Evolutionary conservation across 2,329 filamentous ascomycete species (phyloP).

Genomic region (Xylaria multiplex): DNA sequence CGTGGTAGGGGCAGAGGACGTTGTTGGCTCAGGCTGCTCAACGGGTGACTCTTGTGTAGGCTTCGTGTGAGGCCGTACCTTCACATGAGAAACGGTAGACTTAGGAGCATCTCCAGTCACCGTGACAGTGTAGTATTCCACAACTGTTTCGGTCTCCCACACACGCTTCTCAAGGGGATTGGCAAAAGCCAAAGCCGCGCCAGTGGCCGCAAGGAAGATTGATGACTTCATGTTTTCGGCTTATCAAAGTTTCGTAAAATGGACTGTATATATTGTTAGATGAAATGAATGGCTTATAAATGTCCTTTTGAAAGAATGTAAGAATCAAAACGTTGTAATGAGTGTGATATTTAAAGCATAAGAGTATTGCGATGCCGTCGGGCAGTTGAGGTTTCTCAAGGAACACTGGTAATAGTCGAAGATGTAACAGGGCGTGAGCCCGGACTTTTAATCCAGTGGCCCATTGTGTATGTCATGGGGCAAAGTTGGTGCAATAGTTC

Average conservation of each 20-base stretch:
- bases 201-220: slow-evolving; percentile 49
- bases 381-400: background rate
- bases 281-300: slow-evolving; percentile 1
- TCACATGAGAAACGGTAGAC: slow-evolving; percentile 31
- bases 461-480: slow-evolving; percentile 18
- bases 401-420: background rate
- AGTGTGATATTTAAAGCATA: slow-evolving; percentile 31
- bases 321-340: slow-evolving; percentile 31
- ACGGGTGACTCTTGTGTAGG: slow-evolving; percentile 34
- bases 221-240: slow-evolving; percentile 54
- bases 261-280: slow-evolving; percentile 32
- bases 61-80: slow-evolving; percentile 22
- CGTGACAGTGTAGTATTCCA: slow-evolving; percentile 49
- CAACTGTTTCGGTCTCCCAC: slow-evolving; percentile 49
- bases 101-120: slow-evolving; percentile 47
- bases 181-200: slow-evolving; percentile 50
- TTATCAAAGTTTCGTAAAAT: slow-evolving; percentile 25
- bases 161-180: slow-evolving; percentile 49
- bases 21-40: slow-evolving; percentile 12
- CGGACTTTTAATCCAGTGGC: slow-evolving; percentile 19
- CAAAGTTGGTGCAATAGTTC: slow-evolving; percentile 12
- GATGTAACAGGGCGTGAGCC: background rate
- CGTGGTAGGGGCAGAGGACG: slow-evolving; percentile 12
- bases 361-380: slow-evolving; percentile 1
- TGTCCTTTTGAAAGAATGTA: slow-evolving; percentile 17